A percentile compares a stretch with the other conserved stretches of the same genome.
phyloP scores from a whole-genome alignment of 805 yeast species.

The Candida sakaeoensis region DNA sequence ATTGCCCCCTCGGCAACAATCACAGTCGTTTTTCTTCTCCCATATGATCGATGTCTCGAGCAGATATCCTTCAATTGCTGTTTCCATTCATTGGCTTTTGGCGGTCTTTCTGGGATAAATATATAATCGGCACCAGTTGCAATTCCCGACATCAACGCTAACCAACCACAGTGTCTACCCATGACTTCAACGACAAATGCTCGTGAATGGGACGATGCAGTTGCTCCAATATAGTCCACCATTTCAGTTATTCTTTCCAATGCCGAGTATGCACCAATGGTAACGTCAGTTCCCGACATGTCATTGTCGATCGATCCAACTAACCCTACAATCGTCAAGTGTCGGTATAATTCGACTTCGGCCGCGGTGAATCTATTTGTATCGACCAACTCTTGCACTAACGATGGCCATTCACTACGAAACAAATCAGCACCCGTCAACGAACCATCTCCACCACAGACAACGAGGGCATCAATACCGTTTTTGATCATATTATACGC shows the following conservation, averaged over 20 bases:
- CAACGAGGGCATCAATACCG: slow-evolving; percentile 75
- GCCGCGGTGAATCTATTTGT: slow-evolving; percentile 43
- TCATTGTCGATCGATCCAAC: slow-evolving; percentile 86
- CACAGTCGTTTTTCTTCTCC: slow-evolving; percentile 75
- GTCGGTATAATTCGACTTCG: slow-evolving; percentile 46
- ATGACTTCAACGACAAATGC: slow-evolving; percentile 83
- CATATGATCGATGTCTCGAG: slow-evolving; percentile 61
- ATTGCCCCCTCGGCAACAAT: slow-evolving; percentile 86
- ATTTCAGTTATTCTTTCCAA: slow-evolving; percentile 70
- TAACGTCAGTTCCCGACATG: slow-evolving; percentile 80
- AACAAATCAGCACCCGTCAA: slow-evolving; percentile 79
- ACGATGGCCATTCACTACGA: slow-evolving; percentile 73
- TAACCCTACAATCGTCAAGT: slow-evolving; percentile 66
- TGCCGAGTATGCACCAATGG: slow-evolving; percentile 79
- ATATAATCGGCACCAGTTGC: slow-evolving; percentile 79
- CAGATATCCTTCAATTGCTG: slow-evolving; percentile 63
- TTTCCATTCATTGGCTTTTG: slow-evolving; percentile 60
- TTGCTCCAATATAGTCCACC: slow-evolving; percentile 79
- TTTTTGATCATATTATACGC: slow-evolving; percentile 63
- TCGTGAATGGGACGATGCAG: slow-evolving; percentile 78
- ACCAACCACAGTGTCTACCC: slow-evolving; percentile 92
- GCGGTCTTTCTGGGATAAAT: slow-evolving; percentile 77
- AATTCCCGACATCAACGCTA: slow-evolving; percentile 76
- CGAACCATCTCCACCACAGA: slow-evolving; percentile 84
- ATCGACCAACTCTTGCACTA: slow-evolving; percentile 52